These are phyloP conservation scores for Fusarium sp. DNA, from an alignment of 2,329 filamentous ascomycete genomes.

Conservation along the genomic window DNA sequence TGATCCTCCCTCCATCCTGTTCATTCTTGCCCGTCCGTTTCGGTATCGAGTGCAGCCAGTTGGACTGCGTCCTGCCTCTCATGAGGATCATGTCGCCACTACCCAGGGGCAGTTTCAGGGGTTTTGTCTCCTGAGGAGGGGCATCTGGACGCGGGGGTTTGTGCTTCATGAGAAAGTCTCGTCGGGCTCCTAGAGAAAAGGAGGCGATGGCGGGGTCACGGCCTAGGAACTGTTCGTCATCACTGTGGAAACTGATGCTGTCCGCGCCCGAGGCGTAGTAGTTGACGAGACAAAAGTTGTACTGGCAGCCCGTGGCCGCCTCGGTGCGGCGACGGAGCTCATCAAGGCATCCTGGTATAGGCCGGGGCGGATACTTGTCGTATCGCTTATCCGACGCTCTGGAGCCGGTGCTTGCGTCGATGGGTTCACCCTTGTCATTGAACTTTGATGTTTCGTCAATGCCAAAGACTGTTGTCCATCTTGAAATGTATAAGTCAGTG, in stretches of 20 bases:
- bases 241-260: conserved; percentile 83
- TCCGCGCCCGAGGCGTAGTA: conserved; percentile 84
- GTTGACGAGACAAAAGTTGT: conserved; percentile 86
- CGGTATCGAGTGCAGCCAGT: conserved; percentile 83
- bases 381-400: conserved; percentile 66
- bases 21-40: conserved; percentile 76
- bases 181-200: conserved; percentile 76
- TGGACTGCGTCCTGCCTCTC: conserved; percentile 78
- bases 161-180: conserved; percentile 85
- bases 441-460: conserved; percentile 74
- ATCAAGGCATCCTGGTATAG: conserved; percentile 78
- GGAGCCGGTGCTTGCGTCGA: conserved; percentile 57
- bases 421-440: conserved; percentile 53
- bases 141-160: conserved; percentile 65
- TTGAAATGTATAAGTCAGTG: conserved; percentile 20
- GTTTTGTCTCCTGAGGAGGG: conserved; percentile 48
- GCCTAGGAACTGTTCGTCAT: conserved; percentile 83
- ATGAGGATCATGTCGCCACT: conserved; percentile 85
- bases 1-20: conserved; percentile 74
- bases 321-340: conserved; percentile 73
- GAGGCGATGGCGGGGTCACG: conserved; percentile 78
- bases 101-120: conserved; percentile 65
- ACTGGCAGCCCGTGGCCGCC: conserved; percentile 72
- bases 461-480: conserved; percentile 68
- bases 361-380: conserved; percentile 69